A percentile compares a stretch with the other conserved stretches of the same genome.
Evolutionary conservation across 192 early-diverging fungal species (phyloP).

Genomic region (Rhizoclosmatium globosum): DNA sequence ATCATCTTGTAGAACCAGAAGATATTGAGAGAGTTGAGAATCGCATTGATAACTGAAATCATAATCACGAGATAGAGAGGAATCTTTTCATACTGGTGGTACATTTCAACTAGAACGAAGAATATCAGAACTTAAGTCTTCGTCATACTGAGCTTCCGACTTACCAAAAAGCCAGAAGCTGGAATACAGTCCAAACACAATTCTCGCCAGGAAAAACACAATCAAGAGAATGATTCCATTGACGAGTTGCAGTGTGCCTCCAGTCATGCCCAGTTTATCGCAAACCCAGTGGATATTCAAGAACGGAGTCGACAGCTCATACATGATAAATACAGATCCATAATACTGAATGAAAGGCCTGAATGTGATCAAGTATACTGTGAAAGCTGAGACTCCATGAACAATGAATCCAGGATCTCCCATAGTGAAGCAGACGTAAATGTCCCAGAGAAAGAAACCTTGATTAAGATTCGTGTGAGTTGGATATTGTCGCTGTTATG

Average conservation of each 20-base stretch:
- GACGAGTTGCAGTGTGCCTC: constrained; percentile 76
- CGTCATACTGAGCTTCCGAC: too few species aligned
- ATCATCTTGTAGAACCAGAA: constrained; percentile 62
- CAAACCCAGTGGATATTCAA: constrained; percentile 92
- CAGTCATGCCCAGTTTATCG: constrained; percentile 91
- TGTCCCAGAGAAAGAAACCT: constrained; percentile 92
- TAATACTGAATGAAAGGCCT: constrained; percentile 87
- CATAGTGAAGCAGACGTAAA: constrained; percentile 68
- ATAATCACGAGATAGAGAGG: constrained; percentile 45
- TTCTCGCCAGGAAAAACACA: constrained; percentile 78
- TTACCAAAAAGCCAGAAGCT: constrained; percentile 70
- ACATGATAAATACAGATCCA: constrained; percentile 88
- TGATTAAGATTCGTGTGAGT: background rate
- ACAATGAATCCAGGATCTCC: constrained; percentile 82
- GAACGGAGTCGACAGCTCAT: constrained; percentile 89
- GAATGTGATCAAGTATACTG: constrained; percentile 77
- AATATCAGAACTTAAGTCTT: too few species aligned
- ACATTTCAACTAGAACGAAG: constrained; percentile 16
- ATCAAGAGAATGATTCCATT: constrained; percentile 83
- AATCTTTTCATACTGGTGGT: constrained; percentile 34
- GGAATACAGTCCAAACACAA: constrained; percentile 83
- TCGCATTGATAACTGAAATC: constrained; percentile 65
- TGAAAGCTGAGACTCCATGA: constrained; percentile 80
- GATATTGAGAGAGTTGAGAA: constrained; percentile 72
- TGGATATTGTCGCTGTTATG: background rate